Evolutionary conservation across 768 basidiomycete species (phyloP), one percentile per base, ranked within the genome.

Genomic region (Hygrophoropsis aurantiaca): DNA sequence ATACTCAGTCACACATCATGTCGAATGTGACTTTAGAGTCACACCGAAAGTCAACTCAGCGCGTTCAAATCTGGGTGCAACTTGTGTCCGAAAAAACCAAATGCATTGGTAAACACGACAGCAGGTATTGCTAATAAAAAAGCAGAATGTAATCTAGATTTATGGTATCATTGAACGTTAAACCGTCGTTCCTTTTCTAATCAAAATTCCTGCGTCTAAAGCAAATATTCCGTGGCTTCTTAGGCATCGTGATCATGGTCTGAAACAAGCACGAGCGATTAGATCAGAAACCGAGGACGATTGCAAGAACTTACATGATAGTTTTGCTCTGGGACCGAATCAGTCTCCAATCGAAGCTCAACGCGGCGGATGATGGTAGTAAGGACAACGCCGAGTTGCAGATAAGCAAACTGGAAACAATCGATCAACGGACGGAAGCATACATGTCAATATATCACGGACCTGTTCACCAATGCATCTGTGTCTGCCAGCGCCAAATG

Each of bases 401-500:
- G 71, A 68, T 97, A 94, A 20, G 97, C 97, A 61, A 98, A 98
- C 84, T 93, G 42, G 16, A 46, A 38, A 19, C 20, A 9, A n/a
- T 40, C 36, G 19, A 7, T 58, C 27, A 55, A 47, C 7, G 11
- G n/a, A 40, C n/a, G n/a, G n/a, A n/a, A n/a, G n/a, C n/a, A 34
- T 26, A 21, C 43, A 32, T 25, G 42, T 3, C 19, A 19, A 43
- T 27, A 43, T 19, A 13, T 49, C 2, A 66, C 74, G 37, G 38
- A 84, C 85, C 72, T 85, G 87, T 70, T 94, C 93, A 53, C 93
- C 91, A 51, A 97, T 94, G 66, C 91, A 98, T 54, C 94, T 77
- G 72, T 97, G 95, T 58, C 90, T 79, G 23, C 97, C 97, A 42
- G 97, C 95, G 52, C 97, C 97, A 59, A 99, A 99, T 2, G 97